Evolutionary conservation across 257 asterid genomes (phyloP).

Genomic region (Linderniella brevidens): DNA sequence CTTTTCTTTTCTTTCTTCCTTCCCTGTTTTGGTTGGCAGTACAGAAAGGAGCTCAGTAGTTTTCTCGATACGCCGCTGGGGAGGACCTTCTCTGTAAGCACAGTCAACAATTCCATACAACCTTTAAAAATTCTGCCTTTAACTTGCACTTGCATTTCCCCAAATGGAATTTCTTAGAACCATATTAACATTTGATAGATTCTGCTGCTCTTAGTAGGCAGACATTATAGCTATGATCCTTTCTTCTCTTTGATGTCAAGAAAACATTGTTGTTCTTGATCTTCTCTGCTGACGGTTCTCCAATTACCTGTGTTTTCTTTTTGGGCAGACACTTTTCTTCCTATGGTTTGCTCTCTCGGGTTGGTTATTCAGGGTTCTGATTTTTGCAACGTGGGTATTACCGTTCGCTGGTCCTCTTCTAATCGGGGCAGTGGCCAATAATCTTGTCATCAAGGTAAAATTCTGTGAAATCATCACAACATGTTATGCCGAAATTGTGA

Average conservation of each 20-base stretch:
- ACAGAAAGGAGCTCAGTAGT: slow-evolving; percentile 59
- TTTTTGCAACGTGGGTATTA: slow-evolving; percentile 72
- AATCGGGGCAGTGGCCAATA: slow-evolving; percentile 72
- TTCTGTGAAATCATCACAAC: no score
- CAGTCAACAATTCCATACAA: neutral
- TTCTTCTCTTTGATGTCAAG: no score
- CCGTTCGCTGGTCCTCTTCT: slow-evolving; percentile 98
- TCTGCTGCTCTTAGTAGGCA: no score
- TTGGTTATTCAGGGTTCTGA: slow-evolving; percentile 75
- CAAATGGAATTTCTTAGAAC: no score
- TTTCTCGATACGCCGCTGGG: slow-evolving; percentile 79
- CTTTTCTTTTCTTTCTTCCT: neutral
- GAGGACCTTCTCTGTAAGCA: slow-evolving; percentile 65
- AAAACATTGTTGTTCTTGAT: no score
- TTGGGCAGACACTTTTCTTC: slow-evolving; percentile 74
- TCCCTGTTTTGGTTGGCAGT: slow-evolving; percentile 48
- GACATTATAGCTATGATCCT: no score
- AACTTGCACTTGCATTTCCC: no score
- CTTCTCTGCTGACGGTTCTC: no score
- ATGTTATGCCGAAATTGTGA: no score
- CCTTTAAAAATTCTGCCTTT: no score
- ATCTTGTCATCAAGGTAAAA: slow-evolving; percentile 78
- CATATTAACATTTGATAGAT: no score
- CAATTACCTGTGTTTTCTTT: slow-evolving; percentile 6
- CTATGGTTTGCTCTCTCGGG: slow-evolving; percentile 98